phyloP scores from a whole-genome alignment of 73 alveolate genomes.

The Paramecium bursaria region DNA sequence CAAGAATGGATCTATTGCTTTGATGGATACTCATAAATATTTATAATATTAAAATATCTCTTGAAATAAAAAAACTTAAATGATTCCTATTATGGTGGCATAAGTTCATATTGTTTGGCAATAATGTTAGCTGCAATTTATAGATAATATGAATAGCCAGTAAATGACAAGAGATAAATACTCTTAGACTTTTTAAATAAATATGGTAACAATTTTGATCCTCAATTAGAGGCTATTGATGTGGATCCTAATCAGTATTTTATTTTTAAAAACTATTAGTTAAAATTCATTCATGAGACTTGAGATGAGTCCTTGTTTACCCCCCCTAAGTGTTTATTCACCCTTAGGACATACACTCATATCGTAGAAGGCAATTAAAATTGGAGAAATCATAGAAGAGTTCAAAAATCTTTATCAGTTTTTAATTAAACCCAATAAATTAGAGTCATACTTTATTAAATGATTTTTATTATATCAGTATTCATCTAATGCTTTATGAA shows the following conservation, averaged over 20 bases:
- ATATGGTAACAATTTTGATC: conserved; percentile 36
- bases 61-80: conserved; percentile 34
- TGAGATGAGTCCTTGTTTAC: conserved; percentile 23
- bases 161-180: conserved; percentile 31
- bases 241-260: conserved; percentile 20
- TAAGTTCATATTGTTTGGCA: conserved; percentile 55
- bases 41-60: conserved; percentile 24
- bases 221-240: conserved; percentile 24
- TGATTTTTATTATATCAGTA: conserved; percentile 3
- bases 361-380: conserved; percentile 9
- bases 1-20: conserved; percentile 20
- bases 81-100: conserved; percentile 52
- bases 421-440: conserved; percentile 20
- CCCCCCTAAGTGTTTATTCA: conserved; percentile 51
- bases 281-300: conserved; percentile 13
- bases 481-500: conserved; percentile 48
- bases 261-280: neutral
- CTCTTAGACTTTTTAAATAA: conserved; percentile 33
- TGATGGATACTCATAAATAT: conserved; percentile 1
- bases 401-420: conserved; percentile 11
- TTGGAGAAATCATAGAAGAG: conserved; percentile 3
- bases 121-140: conserved; percentile 58
- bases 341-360: conserved; percentile 12
- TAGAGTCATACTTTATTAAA: conserved; percentile 7
- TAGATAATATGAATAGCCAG: neutral